Base-by-base conservation (phyloP, 2,329 filamentous ascomycete genomes). In the Pseudogymnoascus sp. region DNA sequence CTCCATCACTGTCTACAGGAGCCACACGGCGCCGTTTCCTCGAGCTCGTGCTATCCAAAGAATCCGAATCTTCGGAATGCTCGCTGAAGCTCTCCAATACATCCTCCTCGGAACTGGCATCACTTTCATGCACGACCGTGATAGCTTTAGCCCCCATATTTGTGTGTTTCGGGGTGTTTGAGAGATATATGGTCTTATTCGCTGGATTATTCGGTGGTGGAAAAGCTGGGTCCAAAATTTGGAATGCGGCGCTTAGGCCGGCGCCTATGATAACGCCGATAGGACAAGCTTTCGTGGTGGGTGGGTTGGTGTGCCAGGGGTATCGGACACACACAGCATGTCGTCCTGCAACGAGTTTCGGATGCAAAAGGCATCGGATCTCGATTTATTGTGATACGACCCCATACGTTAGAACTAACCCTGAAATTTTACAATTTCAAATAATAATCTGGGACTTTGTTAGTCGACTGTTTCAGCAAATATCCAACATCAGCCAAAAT, bases 21-120 rank as follows among this genome's bases (percentile, higher is more conserved):
- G 59, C 33, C 38, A 60, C 38, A 41, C 41, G 60, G 37, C 41
- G 60, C 6, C 72, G 65, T 66, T 75, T 74, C 35, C 72, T 67
- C 10, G 72, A 70, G 19, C 61, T 64, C 19, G 65, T 64, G 62
- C 67, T 72, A 60, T 72, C 72, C 59, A 73, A 69, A 59, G 69
- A 70, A 66, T 74, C 72, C 3, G 72, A 72, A 37, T 70, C 69
- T 8, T 60, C 59, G 35, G 59, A 60, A 41, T 60, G 22, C n/a
- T 60, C 59, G 19, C 22, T 41, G 7, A 26, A 14, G 59, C 35
- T 60, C 11, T 31, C 59, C 14, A 41, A 60, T 33, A 60, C 33
- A 10, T 60, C 35, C 59, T 40, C 59, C 24, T 37, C 33, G 7
- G 12, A 40, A 22, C 59, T 60, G 7, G 19, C 59, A 37, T 60